Base-by-base conservation (phyloP, 176 grass and related monocot species). In the Eleusine coracana region DNA sequence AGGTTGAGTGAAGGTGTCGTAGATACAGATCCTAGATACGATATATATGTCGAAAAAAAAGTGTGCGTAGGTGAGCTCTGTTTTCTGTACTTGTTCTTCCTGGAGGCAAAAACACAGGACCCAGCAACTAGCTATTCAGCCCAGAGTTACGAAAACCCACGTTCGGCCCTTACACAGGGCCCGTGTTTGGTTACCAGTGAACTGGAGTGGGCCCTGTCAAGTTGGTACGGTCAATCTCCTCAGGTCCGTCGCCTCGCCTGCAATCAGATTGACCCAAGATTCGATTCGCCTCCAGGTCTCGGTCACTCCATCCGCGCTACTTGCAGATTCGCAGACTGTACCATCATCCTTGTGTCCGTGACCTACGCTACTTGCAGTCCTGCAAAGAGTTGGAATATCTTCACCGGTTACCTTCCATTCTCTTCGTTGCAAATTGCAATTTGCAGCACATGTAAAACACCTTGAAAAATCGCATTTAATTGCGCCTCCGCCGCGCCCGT, bases 331-430 rank as follows among this genome's bases (percentile, higher is more conserved):
- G 41, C 9, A 42, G 49, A 52, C 17, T 20, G 50, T 52, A 49
- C 71, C 27, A 5, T 29, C 45, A 34, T 3, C 48, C 37, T 17
- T 46, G n/a, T 50, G 3, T 63, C 66, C 44, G 77, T 51, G 77
- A 45, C 28, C 44, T 79, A 55, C 31, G 3, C 72, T 55, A 34
- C 46, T 29, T 38, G 52, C 39, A 14, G 38, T 2, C 75, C 3
- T 66, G 60, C 27, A 65, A 21, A 8, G 59, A 49, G 60, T 45
- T 50, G 76, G 66, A 79, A 78, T 65, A 34, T 52, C 50, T 52
- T 56, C 54, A 56, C 54, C 45, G 60, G 38, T 20, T 48, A 29
- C 75, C 21, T 18, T 10, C 40, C 38, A 4, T 41, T 46, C 4
- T 8, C 58, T 11, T 28, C 18, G 2, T 6, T 21, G 54, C 54